A percentile compares a stretch with the other conserved stretches of the same genome.
Evolutionary conservation across 257 asterid species (phyloP).

Genomic region (Avicennia marina): DNA sequence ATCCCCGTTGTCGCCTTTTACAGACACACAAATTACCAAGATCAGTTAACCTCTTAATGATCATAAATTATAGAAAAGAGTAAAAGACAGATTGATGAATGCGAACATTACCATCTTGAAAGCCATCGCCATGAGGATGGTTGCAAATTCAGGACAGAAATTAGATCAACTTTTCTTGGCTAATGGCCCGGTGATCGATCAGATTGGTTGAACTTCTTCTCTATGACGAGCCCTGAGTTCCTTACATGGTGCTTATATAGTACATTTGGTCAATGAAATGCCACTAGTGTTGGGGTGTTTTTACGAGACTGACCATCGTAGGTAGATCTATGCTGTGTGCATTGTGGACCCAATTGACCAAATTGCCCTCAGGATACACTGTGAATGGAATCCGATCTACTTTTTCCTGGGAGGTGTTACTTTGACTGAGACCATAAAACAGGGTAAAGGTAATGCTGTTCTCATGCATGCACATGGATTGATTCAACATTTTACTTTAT

Average conservation of each 20-base stretch:
- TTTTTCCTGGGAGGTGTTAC: background rate
- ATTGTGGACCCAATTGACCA: slow-evolving; percentile 18
- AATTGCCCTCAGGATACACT: slow-evolving; percentile 6
- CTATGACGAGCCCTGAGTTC: slow-evolving; percentile 9
- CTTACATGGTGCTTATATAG: slow-evolving; percentile 28
- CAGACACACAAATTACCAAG: background rate
- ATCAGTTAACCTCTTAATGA: background rate
- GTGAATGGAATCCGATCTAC: background rate
- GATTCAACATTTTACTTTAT: background rate
- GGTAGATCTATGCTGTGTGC: slow-evolving; percentile 12
- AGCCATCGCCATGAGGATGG: slow-evolving; percentile 82
- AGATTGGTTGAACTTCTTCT: slow-evolving; percentile 19
- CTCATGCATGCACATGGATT: too few relatives aligned
- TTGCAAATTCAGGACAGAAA: background rate
- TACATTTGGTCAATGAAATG: slow-evolving; percentile 26
- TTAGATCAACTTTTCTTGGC: slow-evolving; percentile 6
- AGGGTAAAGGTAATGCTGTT: background rate
- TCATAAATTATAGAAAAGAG: background rate
- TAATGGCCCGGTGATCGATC: slow-evolving; percentile 22
- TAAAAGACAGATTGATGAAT: background rate
- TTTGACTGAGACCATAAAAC: background rate
- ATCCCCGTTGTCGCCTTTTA: slow-evolving; percentile 67
- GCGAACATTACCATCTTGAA: slow-evolving; percentile 68
- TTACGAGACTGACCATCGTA: slow-evolving; percentile 31
- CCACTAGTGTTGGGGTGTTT: slow-evolving; percentile 23